Percentiles rank a stretch among this genome's conserved stretches.
Evolutionary conservation across 2,329 filamentous ascomycete genomes (phyloP).

Genomic region (Akanthomyces muscarius): DNA sequence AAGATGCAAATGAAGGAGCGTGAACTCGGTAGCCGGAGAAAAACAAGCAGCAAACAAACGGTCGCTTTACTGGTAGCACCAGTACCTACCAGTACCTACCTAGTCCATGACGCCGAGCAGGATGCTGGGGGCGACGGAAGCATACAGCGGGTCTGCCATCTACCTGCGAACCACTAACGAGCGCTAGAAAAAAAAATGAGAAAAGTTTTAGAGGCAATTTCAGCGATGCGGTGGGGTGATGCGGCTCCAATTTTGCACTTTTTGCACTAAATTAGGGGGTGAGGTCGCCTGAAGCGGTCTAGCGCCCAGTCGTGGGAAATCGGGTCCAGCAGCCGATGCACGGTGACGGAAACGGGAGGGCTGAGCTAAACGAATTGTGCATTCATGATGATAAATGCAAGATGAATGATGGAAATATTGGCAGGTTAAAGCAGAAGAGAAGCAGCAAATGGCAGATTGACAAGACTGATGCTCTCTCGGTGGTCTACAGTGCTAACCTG

Average conservation of each 20-base stretch:
- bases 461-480: no score
- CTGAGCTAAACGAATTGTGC: not conserved
- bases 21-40: not conserved
- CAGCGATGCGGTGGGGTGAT: conserved; percentile 1
- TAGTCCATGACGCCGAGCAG: conserved; percentile 7
- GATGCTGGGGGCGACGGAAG: not conserved
- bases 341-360: not conserved
- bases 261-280: conserved; percentile 1
- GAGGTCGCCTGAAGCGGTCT: not conserved
- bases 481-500: no score
- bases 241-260: not conserved
- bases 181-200: not conserved
- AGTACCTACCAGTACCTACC: no score
- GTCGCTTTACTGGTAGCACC: no score
- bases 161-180: not conserved
- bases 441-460: not conserved
- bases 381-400: not conserved
- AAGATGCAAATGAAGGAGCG: not conserved
- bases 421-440: not conserved
- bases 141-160: not conserved
- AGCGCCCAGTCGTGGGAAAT: not conserved
- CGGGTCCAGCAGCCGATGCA: not conserved
- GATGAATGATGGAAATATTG: no score
- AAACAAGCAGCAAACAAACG: not conserved
- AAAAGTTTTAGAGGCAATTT: not conserved